These are phyloP conservation scores for Mycocentrospora acerina DNA, from an alignment of 2,329 filamentous ascomycete genomes.

Conservation along the genomic window DNA sequence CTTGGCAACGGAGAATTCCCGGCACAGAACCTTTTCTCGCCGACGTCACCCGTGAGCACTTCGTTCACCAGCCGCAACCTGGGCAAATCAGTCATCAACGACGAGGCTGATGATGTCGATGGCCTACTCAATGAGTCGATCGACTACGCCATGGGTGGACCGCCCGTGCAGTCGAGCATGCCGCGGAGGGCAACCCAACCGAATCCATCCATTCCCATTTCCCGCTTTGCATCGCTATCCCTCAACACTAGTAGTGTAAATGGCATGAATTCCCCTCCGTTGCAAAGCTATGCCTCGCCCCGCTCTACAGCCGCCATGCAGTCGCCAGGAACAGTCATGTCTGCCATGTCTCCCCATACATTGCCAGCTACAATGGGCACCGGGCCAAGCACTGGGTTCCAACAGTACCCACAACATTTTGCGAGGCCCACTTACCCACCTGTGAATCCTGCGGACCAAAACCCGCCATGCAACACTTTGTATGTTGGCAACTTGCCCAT, in stretches of 20 bases:
- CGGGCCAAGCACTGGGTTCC: conserved; percentile 54
- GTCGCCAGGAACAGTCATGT: conserved; percentile 48
- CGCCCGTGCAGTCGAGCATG: conserved; percentile 48
- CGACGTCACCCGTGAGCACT: conserved; percentile 72
- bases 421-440: conserved; percentile 73
- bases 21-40: conserved; percentile 68
- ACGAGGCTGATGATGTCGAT: conserved; percentile 70
- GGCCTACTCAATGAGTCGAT: conserved; percentile 71
- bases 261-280: conserved; percentile 55
- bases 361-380: conserved; percentile 59
- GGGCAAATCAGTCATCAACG: conserved; percentile 73
- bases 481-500: conserved; percentile 97
- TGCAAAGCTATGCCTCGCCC: conserved; percentile 56
- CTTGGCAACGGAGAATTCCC: conserved; percentile 61
- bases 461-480: conserved; percentile 95
- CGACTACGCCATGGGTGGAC: conserved; percentile 71
- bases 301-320: conserved; percentile 52
- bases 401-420: conserved; percentile 59
- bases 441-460: conserved; percentile 92
- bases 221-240: conserved; percentile 68
- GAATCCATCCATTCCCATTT: conserved; percentile 69
- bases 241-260: conserved; percentile 62
- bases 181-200: conserved; percentile 71
- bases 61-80: conserved; percentile 61
- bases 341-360: conserved; percentile 52